A percentile compares a stretch with the other conserved stretches of the same genome.
phyloP scores from a whole-genome alignment of 768 basidiomycete species.

The Russula dissimulans region DNA sequence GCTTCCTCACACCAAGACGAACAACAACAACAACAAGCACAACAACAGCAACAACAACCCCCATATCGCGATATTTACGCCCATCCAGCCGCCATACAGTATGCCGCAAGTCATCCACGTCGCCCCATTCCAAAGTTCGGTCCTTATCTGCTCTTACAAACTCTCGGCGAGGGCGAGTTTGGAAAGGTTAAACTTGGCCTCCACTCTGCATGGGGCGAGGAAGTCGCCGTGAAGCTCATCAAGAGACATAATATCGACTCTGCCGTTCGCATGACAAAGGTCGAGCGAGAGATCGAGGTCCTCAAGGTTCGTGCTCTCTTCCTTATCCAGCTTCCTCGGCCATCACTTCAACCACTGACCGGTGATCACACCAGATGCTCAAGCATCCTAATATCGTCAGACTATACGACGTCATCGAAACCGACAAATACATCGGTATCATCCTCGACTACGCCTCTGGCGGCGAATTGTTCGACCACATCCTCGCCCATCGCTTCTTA shows the following conservation, averaged over 20 bases:
- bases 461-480: slow-evolving; percentile 98
- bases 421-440: slow-evolving; percentile 99
- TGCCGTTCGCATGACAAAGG: slow-evolving; percentile 81
- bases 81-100: slow-evolving; percentile 80
- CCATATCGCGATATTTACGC: slow-evolving; percentile 67
- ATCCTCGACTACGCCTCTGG: slow-evolving; percentile 98
- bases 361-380: slow-evolving; percentile 46
- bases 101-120: slow-evolving; percentile 70
- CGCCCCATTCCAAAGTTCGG: slow-evolving; percentile 91
- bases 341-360: slow-evolving; percentile 16
- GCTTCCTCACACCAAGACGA: slow-evolving; percentile 42
- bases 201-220: slow-evolving; percentile 88
- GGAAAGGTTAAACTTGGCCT: slow-evolving; percentile 98
- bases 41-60: slow-evolving; percentile 21
- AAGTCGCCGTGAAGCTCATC: slow-evolving; percentile 98
- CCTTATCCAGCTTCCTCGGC: slow-evolving; percentile 4
- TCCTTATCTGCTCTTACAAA: slow-evolving; percentile 90
- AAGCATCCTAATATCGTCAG: slow-evolving; percentile 98
- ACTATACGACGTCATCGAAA: slow-evolving; percentile 97
- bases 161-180: slow-evolving; percentile 96
- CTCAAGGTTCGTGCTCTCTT: slow-evolving; percentile 57
- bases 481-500: slow-evolving; percentile 93
- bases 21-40: slow-evolving; percentile 15
- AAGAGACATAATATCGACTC: slow-evolving; percentile 87
- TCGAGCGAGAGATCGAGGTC: slow-evolving; percentile 96